Evolutionary conservation across 768 basidiomycete species (phyloP).

Genomic region (Suillus subaureus): DNA sequence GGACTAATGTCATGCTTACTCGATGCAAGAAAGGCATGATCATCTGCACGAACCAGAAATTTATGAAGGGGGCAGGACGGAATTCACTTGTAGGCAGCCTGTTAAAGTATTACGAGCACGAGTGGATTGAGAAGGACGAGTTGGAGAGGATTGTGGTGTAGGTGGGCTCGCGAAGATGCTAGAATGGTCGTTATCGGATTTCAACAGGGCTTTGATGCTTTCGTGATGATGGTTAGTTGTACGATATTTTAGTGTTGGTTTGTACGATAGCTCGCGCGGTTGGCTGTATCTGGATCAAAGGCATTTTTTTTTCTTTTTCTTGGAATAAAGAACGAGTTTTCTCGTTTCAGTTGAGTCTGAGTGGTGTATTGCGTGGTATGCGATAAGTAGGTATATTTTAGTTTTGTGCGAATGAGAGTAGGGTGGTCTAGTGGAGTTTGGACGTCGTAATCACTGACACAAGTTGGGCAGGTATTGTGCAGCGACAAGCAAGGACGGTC

Average conservation of each 20-base stretch:
- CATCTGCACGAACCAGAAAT: slow-evolving; percentile 63
- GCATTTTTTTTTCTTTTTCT: not conserved
- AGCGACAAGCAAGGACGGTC: not conserved
- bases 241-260: not conserved
- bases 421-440: not conserved
- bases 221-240: not conserved
- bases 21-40: slow-evolving; percentile 81
- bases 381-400: not conserved
- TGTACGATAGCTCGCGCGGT: not conserved
- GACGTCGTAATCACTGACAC: not conserved
- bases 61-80: slow-evolving; percentile 54
- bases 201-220: not conserved
- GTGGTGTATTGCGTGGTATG: not conserved
- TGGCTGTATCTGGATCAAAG: not conserved
- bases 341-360: not conserved
- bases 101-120: slow-evolving; percentile 32
- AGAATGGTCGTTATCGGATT: not conserved
- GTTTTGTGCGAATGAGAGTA: not conserved
- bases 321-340: not conserved
- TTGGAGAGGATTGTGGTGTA: slow-evolving; percentile 19
- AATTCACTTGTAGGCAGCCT: slow-evolving; percentile 46
- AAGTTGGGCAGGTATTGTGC: not conserved
- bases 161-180: slow-evolving; percentile 15
- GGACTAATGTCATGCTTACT: slow-evolving; percentile 91
- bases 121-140: slow-evolving; percentile 40